Percentiles rank a stretch among this genome's conserved stretches.
phyloP scores from a whole-genome alignment of 495 filamentous ascomycete genomes.

The Penicillium manginii region DNA sequence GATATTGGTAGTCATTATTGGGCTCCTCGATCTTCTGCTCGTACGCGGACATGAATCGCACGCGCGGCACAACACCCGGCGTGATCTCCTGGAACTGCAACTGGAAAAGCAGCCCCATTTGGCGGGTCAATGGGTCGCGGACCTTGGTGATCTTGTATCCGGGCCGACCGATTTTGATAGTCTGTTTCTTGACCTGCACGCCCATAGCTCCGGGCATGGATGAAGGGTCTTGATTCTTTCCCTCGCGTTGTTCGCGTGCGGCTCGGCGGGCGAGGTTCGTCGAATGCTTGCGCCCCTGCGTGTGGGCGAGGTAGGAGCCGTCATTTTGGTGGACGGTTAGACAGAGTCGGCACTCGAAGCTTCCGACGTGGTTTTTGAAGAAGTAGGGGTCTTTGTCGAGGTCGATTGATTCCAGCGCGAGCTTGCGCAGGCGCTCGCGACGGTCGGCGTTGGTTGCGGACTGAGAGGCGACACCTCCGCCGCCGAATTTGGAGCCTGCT shows the following conservation, averaged over 20 bases:
- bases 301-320: conserved; percentile 98
- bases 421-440: conserved; percentile 93
- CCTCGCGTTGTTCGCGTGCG: conserved; percentile 91
- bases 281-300: conserved; percentile 98
- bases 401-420: conserved; percentile 98
- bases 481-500: conserved; percentile 96
- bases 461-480: conserved; percentile 93
- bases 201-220: conserved; percentile 72
- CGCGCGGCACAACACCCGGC: conserved; percentile 72
- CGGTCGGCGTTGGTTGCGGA: conserved; percentile 95
- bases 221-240: conserved; percentile 71
- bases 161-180: conserved; percentile 96
- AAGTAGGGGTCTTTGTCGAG: conserved; percentile 99
- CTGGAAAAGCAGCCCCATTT: conserved; percentile 91
- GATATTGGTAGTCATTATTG: conserved; percentile 91
- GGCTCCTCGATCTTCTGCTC: conserved; percentile 96
- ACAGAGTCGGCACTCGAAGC: conserved; percentile 97
- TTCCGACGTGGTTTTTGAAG: conserved; percentile 99
- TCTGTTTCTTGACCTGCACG: conserved; percentile 81
- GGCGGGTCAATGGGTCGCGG: conserved; percentile 84
- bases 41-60: conserved; percentile 96
- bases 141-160: conserved; percentile 99
- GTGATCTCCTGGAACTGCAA: conserved; percentile 93
- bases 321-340: conserved; percentile 99
- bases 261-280: conserved; percentile 98